phyloP scores from a whole-genome alignment of 2,329 filamentous ascomycete species.

The Colletotrichum spaethianum region DNA sequence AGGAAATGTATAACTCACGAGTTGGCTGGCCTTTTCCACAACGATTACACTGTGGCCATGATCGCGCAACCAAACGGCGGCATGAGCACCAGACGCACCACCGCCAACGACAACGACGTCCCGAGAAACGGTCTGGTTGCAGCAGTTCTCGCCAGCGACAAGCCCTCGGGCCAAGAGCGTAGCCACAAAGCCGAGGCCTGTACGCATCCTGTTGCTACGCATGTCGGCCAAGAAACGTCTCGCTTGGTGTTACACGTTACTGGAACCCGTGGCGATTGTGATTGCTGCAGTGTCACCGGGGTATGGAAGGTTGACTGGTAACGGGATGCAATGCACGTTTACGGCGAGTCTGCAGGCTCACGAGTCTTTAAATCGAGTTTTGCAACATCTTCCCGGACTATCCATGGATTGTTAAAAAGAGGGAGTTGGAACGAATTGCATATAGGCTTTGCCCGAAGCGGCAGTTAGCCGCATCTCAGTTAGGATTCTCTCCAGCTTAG shows the following conservation, averaged over 20 bases:
- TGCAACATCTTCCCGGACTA: not conserved
- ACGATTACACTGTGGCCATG: conserved; percentile 54
- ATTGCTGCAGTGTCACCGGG: not conserved
- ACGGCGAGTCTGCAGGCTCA: conserved; percentile 1
- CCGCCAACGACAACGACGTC: conserved; percentile 57
- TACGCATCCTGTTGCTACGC: conserved; percentile 11
- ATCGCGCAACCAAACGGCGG: conserved; percentile 56
- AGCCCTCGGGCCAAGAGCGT: not conserved
- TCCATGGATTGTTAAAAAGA: no score
- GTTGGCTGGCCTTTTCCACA: conserved; percentile 52
- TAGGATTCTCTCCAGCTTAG: not conserved
- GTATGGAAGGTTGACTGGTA: not conserved
- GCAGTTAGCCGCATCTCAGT: not conserved
- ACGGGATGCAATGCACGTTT: not conserved
- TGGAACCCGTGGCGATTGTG: not conserved
- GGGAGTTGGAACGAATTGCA: not conserved
- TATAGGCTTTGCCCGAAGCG: not conserved
- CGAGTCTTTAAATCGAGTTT: not conserved
- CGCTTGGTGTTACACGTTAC: not conserved
- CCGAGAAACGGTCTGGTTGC: conserved; percentile 36
- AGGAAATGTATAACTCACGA: conserved; percentile 44
- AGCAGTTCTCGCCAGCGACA: not conserved
- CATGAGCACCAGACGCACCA: conserved; percentile 56
- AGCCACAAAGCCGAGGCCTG: not conserved
- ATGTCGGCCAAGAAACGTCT: conserved; percentile 1